Base-by-base conservation (phyloP, 352 stramenopile genomes). In the Phytophthora sp. region DNA sequence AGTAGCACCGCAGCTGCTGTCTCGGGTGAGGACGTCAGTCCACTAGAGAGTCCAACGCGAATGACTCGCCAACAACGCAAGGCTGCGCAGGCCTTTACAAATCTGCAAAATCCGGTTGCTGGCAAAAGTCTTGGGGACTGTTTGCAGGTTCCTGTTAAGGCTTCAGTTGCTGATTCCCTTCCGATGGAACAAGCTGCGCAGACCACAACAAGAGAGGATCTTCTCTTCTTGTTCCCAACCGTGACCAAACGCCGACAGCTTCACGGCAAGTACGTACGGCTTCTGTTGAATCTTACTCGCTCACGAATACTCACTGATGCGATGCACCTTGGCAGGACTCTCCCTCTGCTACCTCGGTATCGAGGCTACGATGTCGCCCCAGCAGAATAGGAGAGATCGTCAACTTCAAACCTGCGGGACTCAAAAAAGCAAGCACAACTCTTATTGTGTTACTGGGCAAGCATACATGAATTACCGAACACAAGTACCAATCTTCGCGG, bases 211-310 rank as follows among this genome's bases (percentile, higher is more conserved):
- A n/a, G n/a, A 3, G 58, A 68, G 24, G 39, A 64, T 13, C 53
- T 74, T 6, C 63, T 78, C 26, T 83, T 78, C 50, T 54, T 83
- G 32, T 64, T 80, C 21, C 71, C 67, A 26, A 80, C 74, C 1
- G 66, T 83, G 58, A 83, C 74, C 21, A 48, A 62, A 18, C 70
- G 74, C 30, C 55, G 74, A 34, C 67, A 78, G 18, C 68, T 83
- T 28, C 74, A 83, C 51, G 68, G 59, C 53, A 79, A 78, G 74
- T 83, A 62, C 11, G 69, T 66, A 5, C 24, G 12, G n/a, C n/a
- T n/a, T n/a, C n/a, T n/a, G n/a, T n/a, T n/a, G n/a, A n/a, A n/a
- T n/a, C n/a, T n/a, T n/a, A n/a, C n/a, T n/a, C n/a, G n/a, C n/a
- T 57, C 34, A 52, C 15, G 12, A 45, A 24, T 24, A 45, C 5